A percentile compares a stretch with the other conserved stretches of the same genome.
phyloP scores from a whole-genome alignment of 1,284 basidiomycete genomes.

The Puccinia coronata region DNA sequence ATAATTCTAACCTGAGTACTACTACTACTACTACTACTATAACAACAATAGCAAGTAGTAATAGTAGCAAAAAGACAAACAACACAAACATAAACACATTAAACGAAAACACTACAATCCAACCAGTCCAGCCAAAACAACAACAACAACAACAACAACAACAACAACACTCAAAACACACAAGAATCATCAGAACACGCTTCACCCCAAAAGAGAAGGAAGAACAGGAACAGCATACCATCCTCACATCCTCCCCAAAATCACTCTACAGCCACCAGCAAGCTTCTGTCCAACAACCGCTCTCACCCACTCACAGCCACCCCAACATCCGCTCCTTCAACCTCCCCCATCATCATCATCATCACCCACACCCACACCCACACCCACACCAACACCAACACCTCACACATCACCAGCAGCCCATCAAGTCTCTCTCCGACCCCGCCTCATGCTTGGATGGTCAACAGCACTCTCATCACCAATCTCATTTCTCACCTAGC shows the following conservation, averaged over 20 bases:
- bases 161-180: not conserved
- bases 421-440: conserved; percentile 9
- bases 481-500: not conserved
- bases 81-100: no score
- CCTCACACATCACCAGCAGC: not conserved
- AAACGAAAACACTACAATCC: no score
- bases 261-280: conserved; percentile 1
- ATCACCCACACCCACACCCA: not conserved
- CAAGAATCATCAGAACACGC: not conserved
- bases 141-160: not conserved
- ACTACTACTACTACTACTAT: not conserved
- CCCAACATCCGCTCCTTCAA: conserved; percentile 18
- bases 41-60: no score
- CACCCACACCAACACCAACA: not conserved
- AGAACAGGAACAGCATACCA: not conserved
- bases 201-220: not conserved
- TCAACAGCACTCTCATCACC: not conserved
- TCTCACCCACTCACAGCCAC: not conserved
- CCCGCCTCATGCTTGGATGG: conserved; percentile 25
- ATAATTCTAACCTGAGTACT: not conserved
- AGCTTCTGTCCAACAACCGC: not conserved
- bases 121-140: not conserved
- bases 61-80: no score
- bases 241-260: conserved; percentile 1
- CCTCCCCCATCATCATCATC: not conserved